These are phyloP conservation scores for Yueomyces sp. DNA, from an alignment of 805 yeast genomes.

Conservation along the genomic window DNA sequence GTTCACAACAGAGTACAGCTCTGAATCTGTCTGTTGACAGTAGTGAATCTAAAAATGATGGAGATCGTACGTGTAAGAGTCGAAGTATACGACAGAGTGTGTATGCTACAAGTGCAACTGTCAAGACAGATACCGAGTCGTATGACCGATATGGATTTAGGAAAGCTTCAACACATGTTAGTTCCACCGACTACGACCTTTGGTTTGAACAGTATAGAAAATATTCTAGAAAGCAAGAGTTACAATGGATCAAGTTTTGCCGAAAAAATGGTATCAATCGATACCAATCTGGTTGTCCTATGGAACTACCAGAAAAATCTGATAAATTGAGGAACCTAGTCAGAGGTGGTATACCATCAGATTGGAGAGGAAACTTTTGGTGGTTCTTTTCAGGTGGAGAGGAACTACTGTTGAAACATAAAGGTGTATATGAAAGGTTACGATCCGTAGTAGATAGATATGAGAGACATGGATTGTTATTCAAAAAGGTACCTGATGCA, in stretches of 20 bases:
- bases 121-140: slow-evolving; percentile 5
- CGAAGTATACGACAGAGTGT: not conserved
- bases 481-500: slow-evolving; percentile 34
- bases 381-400: slow-evolving; percentile 83
- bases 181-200: slow-evolving; percentile 43
- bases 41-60: no score
- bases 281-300: slow-evolving; percentile 36
- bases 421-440: slow-evolving; percentile 65
- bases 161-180: slow-evolving; percentile 38
- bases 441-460: slow-evolving; percentile 39
- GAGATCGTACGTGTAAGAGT: not conserved
- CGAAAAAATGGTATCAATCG: slow-evolving; percentile 47
- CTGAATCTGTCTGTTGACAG: no score
- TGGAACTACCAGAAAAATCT: slow-evolving; percentile 62
- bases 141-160: slow-evolving; percentile 83
- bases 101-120: not conserved
- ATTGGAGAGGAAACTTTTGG: slow-evolving; percentile 97
- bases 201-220: slow-evolving; percentile 67
- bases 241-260: slow-evolving; percentile 64
- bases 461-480: not conserved
- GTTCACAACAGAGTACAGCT: no score
- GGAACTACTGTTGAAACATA: slow-evolving; percentile 52
- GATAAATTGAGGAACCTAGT: slow-evolving; percentile 68
- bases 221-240: slow-evolving; percentile 48
- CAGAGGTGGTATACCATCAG: slow-evolving; percentile 89